A percentile compares a stretch with the other conserved stretches of the same genome.
These are phyloP conservation scores for Candolleomyces aberdarensis DNA, from an alignment of 768 basidiomycete species.

Conservation along the genomic window DNA sequence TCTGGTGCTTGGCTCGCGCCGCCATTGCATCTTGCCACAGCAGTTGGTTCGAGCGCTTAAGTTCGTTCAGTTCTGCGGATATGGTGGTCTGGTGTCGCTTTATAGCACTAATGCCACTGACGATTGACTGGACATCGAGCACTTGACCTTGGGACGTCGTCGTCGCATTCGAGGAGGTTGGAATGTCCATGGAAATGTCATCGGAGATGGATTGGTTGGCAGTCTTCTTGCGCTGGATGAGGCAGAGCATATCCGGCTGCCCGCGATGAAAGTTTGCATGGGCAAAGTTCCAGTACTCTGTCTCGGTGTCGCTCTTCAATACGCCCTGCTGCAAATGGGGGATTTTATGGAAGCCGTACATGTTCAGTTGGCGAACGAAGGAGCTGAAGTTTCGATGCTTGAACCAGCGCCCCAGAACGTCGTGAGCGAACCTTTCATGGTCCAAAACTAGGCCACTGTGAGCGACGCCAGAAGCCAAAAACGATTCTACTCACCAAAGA, in stretches of 20 bases:
- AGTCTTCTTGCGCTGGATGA: conserved; percentile 83
- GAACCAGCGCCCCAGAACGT: conserved; percentile 92
- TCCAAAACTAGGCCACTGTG: conserved; percentile 63
- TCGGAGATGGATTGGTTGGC: conserved; percentile 40
- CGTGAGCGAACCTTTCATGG: conserved; percentile 84
- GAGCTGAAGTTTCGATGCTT: conserved; percentile 95
- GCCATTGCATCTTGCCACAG: conserved; percentile 91
- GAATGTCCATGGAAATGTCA: conserved; percentile 34
- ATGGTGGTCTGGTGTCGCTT: conserved; percentile 93
- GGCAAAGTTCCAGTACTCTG: conserved; percentile 88
- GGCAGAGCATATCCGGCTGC: conserved; percentile 82
- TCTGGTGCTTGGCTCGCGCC: conserved; percentile 78
- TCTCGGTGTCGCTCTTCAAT: conserved; percentile 75
- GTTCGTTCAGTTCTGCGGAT: conserved; percentile 80
- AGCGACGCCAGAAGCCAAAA: neutral
- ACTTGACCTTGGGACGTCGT: conserved; percentile 44
- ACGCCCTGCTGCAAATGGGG: conserved; percentile 96
- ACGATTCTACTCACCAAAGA: conserved; percentile 61
- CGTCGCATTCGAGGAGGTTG: neutral
- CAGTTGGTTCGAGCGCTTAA: conserved; percentile 82
- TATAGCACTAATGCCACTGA: conserved; percentile 81
- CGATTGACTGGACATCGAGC: conserved; percentile 74
- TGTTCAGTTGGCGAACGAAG: conserved; percentile 92
- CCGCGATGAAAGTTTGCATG: conserved; percentile 87
- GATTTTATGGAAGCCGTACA: conserved; percentile 95